Evolutionary conservation across 345 rosid species (phyloP).

Genomic region (Mallotus nudiflorus): DNA sequence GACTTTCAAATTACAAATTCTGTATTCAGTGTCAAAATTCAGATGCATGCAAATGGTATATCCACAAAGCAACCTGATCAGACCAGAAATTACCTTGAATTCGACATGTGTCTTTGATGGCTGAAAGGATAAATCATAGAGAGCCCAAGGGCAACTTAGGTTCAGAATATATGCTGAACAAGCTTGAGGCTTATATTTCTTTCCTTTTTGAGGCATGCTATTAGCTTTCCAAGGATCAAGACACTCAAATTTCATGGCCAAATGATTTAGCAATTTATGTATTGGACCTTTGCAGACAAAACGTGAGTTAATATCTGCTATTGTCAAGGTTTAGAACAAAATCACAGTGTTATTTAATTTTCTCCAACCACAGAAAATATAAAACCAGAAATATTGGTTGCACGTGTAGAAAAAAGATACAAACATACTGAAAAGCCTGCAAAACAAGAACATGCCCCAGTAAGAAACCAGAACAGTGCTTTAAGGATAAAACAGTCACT

Average conservation of each 20-base stretch:
- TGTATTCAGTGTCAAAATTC: not conserved
- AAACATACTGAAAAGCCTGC: slow-evolving; percentile 89
- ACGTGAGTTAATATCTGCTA: slow-evolving; percentile 77
- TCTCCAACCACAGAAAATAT: slow-evolving; percentile 10
- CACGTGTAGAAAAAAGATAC: slow-evolving; percentile 56
- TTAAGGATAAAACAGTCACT: slow-evolving; percentile 8
- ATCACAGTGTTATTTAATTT: slow-evolving; percentile 16
- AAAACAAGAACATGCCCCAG: slow-evolving; percentile 17
- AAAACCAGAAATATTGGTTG: slow-evolving; percentile 16
- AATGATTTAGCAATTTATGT: slow-evolving; percentile 68
- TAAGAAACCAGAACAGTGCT: slow-evolving; percentile 17
- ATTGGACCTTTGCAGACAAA: slow-evolving; percentile 81
- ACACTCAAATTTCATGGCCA: slow-evolving; percentile 56
- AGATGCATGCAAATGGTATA: not conserved
- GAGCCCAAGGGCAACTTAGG: slow-evolving; percentile 57
- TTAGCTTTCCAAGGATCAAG: slow-evolving; percentile 42
- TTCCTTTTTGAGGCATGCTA: slow-evolving; percentile 44
- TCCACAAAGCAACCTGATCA: slow-evolving; percentile 4
- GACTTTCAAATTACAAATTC: not conserved
- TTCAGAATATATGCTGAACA: slow-evolving; percentile 65
- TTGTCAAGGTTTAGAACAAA: slow-evolving; percentile 59
- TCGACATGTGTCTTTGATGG: slow-evolving; percentile 75
- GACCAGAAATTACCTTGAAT: slow-evolving; percentile 65
- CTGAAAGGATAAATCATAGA: slow-evolving; percentile 79
- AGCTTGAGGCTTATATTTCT: slow-evolving; percentile 53